phyloP scores from a whole-genome alignment of 176 grass and related monocot genomes.

The Chloris gayana region DNA sequence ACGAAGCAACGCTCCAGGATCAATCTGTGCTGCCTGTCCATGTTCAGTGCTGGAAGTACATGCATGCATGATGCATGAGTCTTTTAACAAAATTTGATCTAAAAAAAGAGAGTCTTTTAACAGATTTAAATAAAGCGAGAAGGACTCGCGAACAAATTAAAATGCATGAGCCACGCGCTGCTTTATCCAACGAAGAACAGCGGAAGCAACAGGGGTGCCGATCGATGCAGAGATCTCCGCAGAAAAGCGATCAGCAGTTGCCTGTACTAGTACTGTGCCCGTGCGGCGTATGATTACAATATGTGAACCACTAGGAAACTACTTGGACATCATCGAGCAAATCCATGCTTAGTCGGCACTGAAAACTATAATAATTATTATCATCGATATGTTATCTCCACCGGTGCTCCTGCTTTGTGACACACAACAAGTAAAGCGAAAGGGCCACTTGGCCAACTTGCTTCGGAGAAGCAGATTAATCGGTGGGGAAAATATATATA shows the following conservation, averaged over 20 bases:
- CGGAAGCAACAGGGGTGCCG: background rate
- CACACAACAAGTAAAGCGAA: background rate
- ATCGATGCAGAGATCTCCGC: slow-evolving; percentile 4
- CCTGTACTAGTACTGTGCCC: background rate
- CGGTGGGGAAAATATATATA: background rate
- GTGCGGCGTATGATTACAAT: slow-evolving; percentile 17
- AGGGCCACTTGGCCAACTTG: slow-evolving; percentile 6
- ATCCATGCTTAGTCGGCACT: background rate
- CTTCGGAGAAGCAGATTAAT: background rate
- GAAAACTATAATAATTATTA: background rate
- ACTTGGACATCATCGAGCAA: background rate
- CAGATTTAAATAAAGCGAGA: background rate
- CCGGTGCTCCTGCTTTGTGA: background rate
- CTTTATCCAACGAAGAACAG: slow-evolving; percentile 1
- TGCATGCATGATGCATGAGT: background rate
- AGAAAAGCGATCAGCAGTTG: slow-evolving; percentile 14
- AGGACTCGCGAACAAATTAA: background rate
- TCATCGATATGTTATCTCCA: background rate
- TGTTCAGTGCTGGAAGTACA: background rate
- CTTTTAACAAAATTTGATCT: too few relatives aligned
- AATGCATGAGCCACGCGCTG: background rate
- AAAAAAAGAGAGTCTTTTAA: too few relatives aligned
- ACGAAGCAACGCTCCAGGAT: background rate
- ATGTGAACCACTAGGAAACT: background rate
- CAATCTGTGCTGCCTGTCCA: background rate